phyloP scores from a whole-genome alignment of 2,329 filamentous ascomycete genomes.

The Fusarium paranaense region DNA sequence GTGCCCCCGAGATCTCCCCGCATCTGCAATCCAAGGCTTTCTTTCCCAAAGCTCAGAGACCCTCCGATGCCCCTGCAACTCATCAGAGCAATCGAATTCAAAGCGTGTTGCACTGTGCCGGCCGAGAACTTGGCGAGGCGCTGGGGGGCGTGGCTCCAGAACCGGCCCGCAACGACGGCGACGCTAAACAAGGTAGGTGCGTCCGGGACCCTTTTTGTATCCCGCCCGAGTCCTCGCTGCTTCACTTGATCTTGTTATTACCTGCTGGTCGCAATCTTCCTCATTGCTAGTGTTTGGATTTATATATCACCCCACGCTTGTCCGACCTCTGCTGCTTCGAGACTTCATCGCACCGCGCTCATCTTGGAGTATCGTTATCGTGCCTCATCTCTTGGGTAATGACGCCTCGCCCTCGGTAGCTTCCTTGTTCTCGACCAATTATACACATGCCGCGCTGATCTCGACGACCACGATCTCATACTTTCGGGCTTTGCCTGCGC shows the following conservation, averaged over 20 bases:
- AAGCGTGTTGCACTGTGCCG: conserved; percentile 8
- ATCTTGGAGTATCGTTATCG: neutral
- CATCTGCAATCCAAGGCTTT: neutral
- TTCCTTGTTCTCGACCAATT: neutral
- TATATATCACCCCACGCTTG: conserved; percentile 10
- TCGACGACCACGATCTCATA: conserved; percentile 3
- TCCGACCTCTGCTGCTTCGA: neutral
- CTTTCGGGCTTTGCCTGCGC: conserved; percentile 3
- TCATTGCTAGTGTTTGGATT: conserved; percentile 7
- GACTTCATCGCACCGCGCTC: neutral
- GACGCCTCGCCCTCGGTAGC: conserved; percentile 4
- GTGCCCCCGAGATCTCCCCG: neutral
- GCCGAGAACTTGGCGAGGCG: neutral
- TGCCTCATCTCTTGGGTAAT: neutral
- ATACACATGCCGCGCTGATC: conserved; percentile 13
- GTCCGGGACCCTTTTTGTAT: conserved; percentile 40
- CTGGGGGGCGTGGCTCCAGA: conserved; percentile 25
- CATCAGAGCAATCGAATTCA: neutral
- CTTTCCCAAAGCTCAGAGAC: neutral
- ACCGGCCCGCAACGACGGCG: conserved; percentile 22
- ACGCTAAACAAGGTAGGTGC: conserved; percentile 28
- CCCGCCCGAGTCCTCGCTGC: conserved; percentile 34
- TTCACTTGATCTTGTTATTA: conserved; percentile 10
- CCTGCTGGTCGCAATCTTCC: conserved; percentile 23
- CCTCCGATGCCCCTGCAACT: neutral